phyloP scores from a whole-genome alignment of 192 early-diverging fungal genomes.

The Geranomyces variabilis region DNA sequence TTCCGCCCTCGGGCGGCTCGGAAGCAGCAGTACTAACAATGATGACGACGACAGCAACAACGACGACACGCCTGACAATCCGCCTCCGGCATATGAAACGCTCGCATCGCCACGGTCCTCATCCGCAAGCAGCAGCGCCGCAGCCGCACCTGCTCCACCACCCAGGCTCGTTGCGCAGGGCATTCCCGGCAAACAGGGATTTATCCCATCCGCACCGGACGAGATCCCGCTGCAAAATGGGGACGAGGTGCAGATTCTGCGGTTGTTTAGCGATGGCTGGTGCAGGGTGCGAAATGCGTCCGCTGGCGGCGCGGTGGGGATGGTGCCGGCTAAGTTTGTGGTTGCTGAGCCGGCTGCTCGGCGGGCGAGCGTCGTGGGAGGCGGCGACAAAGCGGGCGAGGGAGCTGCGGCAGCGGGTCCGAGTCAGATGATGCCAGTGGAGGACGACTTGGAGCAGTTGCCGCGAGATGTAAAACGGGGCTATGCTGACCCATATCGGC shows the following conservation, averaged over 20 bases:
- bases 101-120: neutral
- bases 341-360: neutral
- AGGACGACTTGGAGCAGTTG: neutral
- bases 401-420: neutral
- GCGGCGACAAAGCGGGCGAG: neutral
- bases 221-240: constrained; percentile 18
- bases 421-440: neutral
- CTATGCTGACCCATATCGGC: constrained; percentile 3
- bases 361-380: neutral
- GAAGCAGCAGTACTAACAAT: neutral
- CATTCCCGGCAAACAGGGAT: neutral
- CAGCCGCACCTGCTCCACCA: neutral
- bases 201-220: neutral
- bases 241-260: constrained; percentile 14
- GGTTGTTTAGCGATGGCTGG: constrained; percentile 19
- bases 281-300: constrained; percentile 10
- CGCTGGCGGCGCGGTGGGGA: constrained; percentile 2
- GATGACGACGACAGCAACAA: neutral
- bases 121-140: neutral
- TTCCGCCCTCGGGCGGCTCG: neutral
- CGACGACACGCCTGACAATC: neutral
- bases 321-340: constrained; percentile 13
- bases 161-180: neutral
- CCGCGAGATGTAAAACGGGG: neutral
- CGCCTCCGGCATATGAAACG: neutral